Percentiles rank a stretch among this genome's conserved stretches.
phyloP scores from a whole-genome alignment of 495 filamentous ascomycete species.

The Thozetella sp. region DNA sequence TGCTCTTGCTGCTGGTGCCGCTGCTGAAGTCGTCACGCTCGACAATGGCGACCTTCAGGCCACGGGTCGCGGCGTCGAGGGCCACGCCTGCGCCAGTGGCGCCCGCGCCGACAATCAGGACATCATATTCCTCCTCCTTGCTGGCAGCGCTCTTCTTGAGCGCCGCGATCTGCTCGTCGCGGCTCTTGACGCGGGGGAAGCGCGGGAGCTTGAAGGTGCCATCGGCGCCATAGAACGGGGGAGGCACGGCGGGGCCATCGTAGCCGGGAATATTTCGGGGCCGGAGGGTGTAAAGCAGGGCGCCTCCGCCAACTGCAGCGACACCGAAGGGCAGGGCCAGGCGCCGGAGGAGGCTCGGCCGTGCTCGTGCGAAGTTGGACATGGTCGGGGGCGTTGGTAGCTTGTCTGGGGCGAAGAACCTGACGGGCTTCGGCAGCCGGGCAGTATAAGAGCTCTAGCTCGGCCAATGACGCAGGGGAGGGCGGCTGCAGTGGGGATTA shows the following conservation, averaged over 20 bases:
- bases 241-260: slow-evolving; percentile 77
- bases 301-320: slow-evolving; percentile 44
- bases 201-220: slow-evolving; percentile 79
- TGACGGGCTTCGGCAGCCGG: neutral
- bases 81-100: slow-evolving; percentile 94
- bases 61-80: slow-evolving; percentile 89
- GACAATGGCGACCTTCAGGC: slow-evolving; percentile 90
- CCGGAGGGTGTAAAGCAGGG: slow-evolving; percentile 78
- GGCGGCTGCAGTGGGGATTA: neutral
- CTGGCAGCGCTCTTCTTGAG: slow-evolving; percentile 45
- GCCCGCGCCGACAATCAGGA: slow-evolving; percentile 89
- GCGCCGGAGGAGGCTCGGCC: slow-evolving; percentile 24
- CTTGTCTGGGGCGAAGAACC: neutral
- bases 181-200: slow-evolving; percentile 76
- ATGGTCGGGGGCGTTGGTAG: slow-evolving; percentile 8
- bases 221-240: slow-evolving; percentile 76
- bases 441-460: neutral
- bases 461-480: neutral
- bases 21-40: slow-evolving; percentile 94
- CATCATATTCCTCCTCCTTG: slow-evolving; percentile 68
- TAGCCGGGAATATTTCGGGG: slow-evolving; percentile 85
- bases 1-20: slow-evolving; percentile 95
- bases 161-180: slow-evolving; percentile 65
- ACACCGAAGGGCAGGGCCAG: slow-evolving; percentile 36
- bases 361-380: slow-evolving; percentile 25